Evolutionary conservation across 1,139 yeast species (phyloP).

Genomic region (Zygoascus sp.): DNA sequence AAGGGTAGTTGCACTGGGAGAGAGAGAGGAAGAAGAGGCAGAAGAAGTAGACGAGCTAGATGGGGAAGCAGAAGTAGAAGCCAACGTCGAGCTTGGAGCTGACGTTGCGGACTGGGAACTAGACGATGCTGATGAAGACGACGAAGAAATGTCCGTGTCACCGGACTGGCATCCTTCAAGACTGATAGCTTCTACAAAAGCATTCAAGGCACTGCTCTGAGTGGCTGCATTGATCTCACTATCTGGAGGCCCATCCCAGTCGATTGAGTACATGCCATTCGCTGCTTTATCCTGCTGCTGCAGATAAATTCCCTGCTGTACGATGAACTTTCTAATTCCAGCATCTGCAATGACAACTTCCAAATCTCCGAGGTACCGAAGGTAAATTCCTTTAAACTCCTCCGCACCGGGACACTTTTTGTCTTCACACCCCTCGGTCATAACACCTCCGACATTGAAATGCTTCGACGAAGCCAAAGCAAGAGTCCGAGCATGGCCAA

Average conservation of each 20-base stretch:
- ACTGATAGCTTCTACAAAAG: slow-evolving; percentile 4
- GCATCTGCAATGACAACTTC: slow-evolving; percentile 2
- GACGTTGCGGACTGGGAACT: neutral
- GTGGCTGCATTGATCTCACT: neutral
- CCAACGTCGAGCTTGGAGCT: neutral
- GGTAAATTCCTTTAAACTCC: slow-evolving; percentile 21
- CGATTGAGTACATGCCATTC: slow-evolving; percentile 1
- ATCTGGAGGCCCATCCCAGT: slow-evolving; percentile 10
- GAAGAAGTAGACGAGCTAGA: neutral
- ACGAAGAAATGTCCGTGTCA: neutral
- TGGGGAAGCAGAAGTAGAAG: neutral
- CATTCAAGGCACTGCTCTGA: slow-evolving; percentile 3
- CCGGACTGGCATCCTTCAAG: slow-evolving; percentile 10
- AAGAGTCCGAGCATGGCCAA: slow-evolving; percentile 15
- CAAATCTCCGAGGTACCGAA: slow-evolving; percentile 19
- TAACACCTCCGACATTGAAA: slow-evolving; percentile 16
- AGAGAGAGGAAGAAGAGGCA: neutral
- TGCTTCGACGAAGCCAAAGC: slow-evolving; percentile 16
- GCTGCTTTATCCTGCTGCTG: slow-evolving; percentile 2
- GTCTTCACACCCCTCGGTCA: slow-evolving; percentile 21
- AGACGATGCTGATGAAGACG: neutral
- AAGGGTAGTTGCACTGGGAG: neutral
- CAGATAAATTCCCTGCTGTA: neutral
- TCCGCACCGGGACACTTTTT: slow-evolving; percentile 20
- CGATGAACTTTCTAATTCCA: neutral